Evolutionary conservation across 495 filamentous ascomycete genomes (phyloP).

Genomic region (Neurospora sp.): DNA sequence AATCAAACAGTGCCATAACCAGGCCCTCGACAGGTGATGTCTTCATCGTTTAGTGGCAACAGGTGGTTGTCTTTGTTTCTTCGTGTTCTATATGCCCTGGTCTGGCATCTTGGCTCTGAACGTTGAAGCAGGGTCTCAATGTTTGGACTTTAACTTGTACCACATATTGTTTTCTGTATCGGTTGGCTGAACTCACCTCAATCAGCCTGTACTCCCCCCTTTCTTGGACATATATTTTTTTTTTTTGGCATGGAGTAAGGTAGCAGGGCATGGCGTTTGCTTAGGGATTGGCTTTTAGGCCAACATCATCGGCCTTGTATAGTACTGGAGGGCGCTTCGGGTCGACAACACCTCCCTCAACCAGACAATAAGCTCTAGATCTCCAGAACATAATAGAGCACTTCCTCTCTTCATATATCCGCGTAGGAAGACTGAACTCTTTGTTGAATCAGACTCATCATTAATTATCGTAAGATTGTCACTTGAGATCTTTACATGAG

Average conservation of each 20-base stretch:
- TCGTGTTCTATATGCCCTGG: neutral
- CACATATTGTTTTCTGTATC: neutral
- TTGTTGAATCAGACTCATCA: neutral
- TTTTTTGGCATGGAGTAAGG: neutral
- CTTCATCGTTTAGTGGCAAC: neutral
- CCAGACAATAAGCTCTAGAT: neutral
- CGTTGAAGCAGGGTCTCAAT: neutral
- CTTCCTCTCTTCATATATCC: neutral
- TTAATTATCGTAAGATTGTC: neutral
- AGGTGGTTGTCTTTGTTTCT: neutral
- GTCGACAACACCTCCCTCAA: neutral
- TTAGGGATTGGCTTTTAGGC: neutral
- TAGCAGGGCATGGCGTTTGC: neutral
- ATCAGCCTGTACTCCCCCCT: neutral
- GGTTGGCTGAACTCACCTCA: neutral
- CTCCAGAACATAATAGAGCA: neutral
- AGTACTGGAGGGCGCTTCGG: neutral
- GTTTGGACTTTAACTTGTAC: neutral
- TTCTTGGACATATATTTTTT: neutral
- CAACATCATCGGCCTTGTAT: neutral
- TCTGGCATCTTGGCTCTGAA: neutral
- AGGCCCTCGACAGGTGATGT: conserved; percentile 28
- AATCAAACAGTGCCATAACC: conserved; percentile 26
- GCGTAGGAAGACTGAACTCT: neutral
- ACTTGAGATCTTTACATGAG: neutral